Evolutionary conservation across 1,139 yeast genomes (phyloP), one percentile per base, ranked within the genome.

Genomic region (Groenewaldozyma auringiensis): DNA sequence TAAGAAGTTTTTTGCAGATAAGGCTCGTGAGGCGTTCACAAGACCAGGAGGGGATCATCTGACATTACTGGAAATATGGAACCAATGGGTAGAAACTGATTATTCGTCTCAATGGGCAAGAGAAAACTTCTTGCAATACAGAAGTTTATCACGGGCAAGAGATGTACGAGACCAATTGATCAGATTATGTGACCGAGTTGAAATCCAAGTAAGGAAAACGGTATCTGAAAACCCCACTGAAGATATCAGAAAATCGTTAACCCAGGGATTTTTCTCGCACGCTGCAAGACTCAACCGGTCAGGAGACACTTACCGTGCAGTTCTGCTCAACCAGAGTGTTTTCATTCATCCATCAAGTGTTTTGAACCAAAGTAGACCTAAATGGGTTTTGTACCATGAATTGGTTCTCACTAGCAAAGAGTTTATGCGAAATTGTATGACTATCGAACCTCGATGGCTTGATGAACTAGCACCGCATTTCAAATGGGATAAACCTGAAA

Each of bases 351-450:
- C 98, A 0, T 83, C 95, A 0, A 81, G 92, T 1, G 74, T 76
- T 0, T 53, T 87, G 38, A 74, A 72, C 56, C 71, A 74, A 4
- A 68, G 72, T 14, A 78, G 76, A 50, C 95, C 92, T 3, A 80
- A 76, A 54, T 70, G 79, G 58, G 62, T 92, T 1, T 64, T 92
- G 21, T 92, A 87, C 61, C 85, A 88, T 57, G 96, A 89, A 57
- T 69, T 92, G 56, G 92, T 92, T 37, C 67, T 85, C 34, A 92
- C 98, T 0, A 77, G 86, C 41, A 85, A 82, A 61, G 97, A 89
- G 67, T 92, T 78, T 61, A 85, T 92, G 86, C 68, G 96, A 47
- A 87, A 83, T 54, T 85, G 95, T 59, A 74, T 87, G 72, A 77
- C 83, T 0, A 69, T 92, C 3, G 75, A 80, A 40, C 79, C 78